Percentiles rank a stretch among this genome's conserved stretches.
phyloP scores from a whole-genome alignment of 192 early-diverging fungal species.

The Gigaspora rosea region DNA sequence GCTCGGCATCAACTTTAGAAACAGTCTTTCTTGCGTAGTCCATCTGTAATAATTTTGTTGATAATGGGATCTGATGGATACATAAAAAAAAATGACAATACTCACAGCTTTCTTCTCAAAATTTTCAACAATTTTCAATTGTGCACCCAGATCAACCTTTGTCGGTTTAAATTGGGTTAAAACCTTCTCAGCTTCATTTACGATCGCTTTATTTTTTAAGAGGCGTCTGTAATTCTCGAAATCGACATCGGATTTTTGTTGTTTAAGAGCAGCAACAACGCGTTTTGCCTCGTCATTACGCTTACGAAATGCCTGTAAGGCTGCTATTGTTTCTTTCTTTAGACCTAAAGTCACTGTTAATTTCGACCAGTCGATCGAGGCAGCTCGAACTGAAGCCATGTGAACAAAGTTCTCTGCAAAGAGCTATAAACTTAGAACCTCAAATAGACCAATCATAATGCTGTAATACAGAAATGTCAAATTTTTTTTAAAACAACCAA shows the following conservation, averaged over 20 bases:
- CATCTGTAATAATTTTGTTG: conserved; percentile 53
- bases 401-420: not conserved
- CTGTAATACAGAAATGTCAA: no score
- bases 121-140: conserved; percentile 77
- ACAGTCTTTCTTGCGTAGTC: conserved; percentile 82
- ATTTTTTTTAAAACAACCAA: no score
- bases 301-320: conserved; percentile 89
- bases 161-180: conserved; percentile 77
- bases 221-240: conserved; percentile 84
- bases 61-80: not conserved
- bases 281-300: conserved; percentile 91
- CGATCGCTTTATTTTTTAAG: conserved; percentile 90
- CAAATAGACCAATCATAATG: no score
- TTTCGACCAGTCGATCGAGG: conserved; percentile 86
- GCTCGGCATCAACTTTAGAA: conserved; percentile 80
- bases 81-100: conserved; percentile 8
- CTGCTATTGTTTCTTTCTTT: conserved; percentile 85
- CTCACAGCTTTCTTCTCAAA: conserved; percentile 79
- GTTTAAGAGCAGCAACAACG: conserved; percentile 77
- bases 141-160: conserved; percentile 80
- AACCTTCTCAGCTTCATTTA: conserved; percentile 89
- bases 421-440: no score
- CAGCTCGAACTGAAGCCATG: conserved; percentile 50
- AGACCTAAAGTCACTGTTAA: conserved; percentile 76
- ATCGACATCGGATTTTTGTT: conserved; percentile 80